Evolutionary conservation across 805 yeast species (phyloP), one percentile per base, ranked within the genome.

Genomic region (Ogataea pilisensis): DNA sequence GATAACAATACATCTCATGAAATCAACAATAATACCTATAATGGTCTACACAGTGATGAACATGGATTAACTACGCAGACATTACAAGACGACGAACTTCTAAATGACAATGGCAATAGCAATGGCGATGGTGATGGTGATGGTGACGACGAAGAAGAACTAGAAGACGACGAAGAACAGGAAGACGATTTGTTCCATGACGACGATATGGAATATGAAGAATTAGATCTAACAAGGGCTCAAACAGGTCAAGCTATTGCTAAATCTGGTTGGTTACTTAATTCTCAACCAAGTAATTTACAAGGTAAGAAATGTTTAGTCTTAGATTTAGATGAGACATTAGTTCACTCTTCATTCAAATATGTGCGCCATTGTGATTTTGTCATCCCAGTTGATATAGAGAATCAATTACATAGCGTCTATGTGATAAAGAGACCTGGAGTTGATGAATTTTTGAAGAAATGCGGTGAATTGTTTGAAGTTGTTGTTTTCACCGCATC

Each of bases 351-450:
- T 2, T 83, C 95, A 6, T 93, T 93, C 71, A 90, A 91, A 63
- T 88, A 83, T 61, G 74, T 93, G 42, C 78, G 95, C 44, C 84
- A 89, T 34, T 95, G 96, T 1, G 99, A 93, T 65, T 93, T 93
- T 65, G 95, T 95, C 35, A 87, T 93, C 37, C 98, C 99, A 13
- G 99, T 93, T 39, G 98, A 91, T 61, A 91, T 93, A 48, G 98
- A 93, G 55, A 82, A 82, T 54, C 91, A 86, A 60, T 73, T 82
- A 25, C 98, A 93, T 63, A 91, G 87, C 56, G 99, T 93, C 33
- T 93, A 89, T 60, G 99, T 93, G 19, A 89, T 90, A 42, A 93
- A 93, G 60, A 76, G 99, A 55, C 99, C 99, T 1, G 99, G 99
- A 1, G 98, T 95, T 37, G 99, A 93, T 64, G 95, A 87, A 58